Percentiles rank a stretch among this genome's conserved stretches.
These are phyloP conservation scores for Mortierella claussenii DNA, from an alignment of 192 early-diverging fungal genomes.

Conservation along the genomic window DNA sequence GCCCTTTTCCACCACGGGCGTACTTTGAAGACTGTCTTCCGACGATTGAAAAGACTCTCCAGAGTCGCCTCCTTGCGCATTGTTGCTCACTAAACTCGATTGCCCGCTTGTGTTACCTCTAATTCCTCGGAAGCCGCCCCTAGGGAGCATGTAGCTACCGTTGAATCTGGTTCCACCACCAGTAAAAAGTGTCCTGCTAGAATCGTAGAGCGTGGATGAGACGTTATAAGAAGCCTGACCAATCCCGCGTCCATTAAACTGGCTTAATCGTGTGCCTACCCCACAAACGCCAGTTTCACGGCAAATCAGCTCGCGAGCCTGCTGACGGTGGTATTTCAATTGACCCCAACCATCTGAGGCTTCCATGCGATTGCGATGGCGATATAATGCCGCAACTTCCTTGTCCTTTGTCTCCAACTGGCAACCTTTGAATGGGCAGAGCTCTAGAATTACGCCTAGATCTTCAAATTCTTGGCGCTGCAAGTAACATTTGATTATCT, in stretches of 20 bases:
- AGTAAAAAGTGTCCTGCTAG: constrained; percentile 31
- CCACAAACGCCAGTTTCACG: constrained; percentile 45
- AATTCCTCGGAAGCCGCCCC: constrained; percentile 45
- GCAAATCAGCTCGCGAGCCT: constrained; percentile 32
- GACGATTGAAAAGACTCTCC: constrained; percentile 8
- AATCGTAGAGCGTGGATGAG: constrained; percentile 25
- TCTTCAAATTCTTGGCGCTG: constrained; percentile 49
- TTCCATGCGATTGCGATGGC: not conserved
- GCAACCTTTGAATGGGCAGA: constrained; percentile 39
- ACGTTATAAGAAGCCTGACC: constrained; percentile 43
- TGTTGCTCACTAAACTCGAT: constrained; percentile 3
- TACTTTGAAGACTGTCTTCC: constrained; percentile 5
- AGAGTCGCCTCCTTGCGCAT: not conserved
- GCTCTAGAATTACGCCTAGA: constrained; percentile 21
- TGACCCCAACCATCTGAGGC: not conserved
- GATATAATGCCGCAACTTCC: not conserved
- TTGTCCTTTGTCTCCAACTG: constrained; percentile 32
- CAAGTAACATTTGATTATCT: constrained; percentile 41
- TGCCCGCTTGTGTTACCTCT: constrained; percentile 38
- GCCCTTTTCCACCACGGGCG: not conserved
- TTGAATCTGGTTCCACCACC: constrained; percentile 44
- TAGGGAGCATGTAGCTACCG: constrained; percentile 38
- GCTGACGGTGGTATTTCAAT: constrained; percentile 5
- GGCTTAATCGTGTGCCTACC: constrained; percentile 20
- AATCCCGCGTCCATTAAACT: constrained; percentile 25